A percentile compares a stretch with the other conserved stretches of the same genome.
Evolutionary conservation across 1,284 basidiomycete species (phyloP).

Genomic region (Albatrellus sp.): DNA sequence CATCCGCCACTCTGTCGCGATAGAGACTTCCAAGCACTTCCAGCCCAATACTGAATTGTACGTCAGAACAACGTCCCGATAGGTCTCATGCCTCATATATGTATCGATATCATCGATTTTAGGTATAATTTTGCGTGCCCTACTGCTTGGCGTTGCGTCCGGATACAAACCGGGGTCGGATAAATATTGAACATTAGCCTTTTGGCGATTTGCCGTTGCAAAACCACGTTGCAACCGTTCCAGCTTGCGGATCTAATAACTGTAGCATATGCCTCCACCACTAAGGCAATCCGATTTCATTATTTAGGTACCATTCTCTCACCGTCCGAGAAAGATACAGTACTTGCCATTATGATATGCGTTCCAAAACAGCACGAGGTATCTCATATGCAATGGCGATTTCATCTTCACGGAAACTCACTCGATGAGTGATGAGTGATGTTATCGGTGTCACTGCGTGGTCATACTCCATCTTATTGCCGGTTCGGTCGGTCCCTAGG

Average conservation of each 20-base stretch:
- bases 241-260: neutral
- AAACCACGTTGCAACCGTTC: neutral
- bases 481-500: neutral
- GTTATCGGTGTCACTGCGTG: conserved; percentile 4
- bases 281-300: neutral
- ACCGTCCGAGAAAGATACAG: no score
- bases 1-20: no score
- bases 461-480: neutral
- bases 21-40: no score
- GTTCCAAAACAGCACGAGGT: no score
- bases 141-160: conserved; percentile 1
- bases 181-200: conserved; percentile 11
- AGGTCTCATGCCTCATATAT: no score
- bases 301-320: conserved; percentile 2
- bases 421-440: neutral
- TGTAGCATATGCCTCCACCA: no score
- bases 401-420: conserved; percentile 3
- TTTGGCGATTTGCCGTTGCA: conserved; percentile 12
- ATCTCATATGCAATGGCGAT: no score
- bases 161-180: neutral
- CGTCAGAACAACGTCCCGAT: no score
- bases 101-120: neutral
- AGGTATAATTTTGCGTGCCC: conserved; percentile 7
- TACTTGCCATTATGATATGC: no score
- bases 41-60: no score